Conservation (phyloP, 1,139 yeast species). For the Candida dubliniensis region DNA sequence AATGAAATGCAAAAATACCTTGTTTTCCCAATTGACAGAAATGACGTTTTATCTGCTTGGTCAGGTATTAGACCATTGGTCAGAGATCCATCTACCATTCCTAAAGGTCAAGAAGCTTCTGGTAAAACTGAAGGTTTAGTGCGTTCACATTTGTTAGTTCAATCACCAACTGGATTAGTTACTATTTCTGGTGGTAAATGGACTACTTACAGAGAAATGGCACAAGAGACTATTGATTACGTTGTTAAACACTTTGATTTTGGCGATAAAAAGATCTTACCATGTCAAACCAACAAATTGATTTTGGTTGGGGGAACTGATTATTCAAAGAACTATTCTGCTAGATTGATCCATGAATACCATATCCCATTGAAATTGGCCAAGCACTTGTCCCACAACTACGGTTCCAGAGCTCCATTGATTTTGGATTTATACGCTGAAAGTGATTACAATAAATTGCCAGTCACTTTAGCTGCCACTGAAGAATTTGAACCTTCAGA, state of each 20-base stretch:
- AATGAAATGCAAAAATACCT: constrained; percentile 87
- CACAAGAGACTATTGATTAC: constrained; percentile 86
- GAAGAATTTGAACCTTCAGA: constrained; percentile 36
- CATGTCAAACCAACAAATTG: constrained; percentile 64
- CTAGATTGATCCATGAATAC: constrained; percentile 80
- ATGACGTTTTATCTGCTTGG: constrained; percentile 94
- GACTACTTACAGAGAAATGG: constrained; percentile 99
- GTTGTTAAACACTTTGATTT: constrained; percentile 56
- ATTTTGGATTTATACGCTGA: constrained; percentile 64
- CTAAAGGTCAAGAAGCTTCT: constrained; percentile 44
- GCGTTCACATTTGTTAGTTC: constrained; percentile 80
- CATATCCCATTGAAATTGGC: constrained; percentile 75
- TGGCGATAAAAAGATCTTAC: constrained; percentile 37
- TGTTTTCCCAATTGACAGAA: constrained; percentile 84
- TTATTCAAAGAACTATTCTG: constrained; percentile 65
- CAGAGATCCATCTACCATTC: constrained; percentile 71
- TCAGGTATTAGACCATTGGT: constrained; percentile 95
- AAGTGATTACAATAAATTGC: constrained; percentile 57
- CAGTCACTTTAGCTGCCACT: constrained; percentile 57
- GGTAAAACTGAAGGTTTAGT: constrained; percentile 79
- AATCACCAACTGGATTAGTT: constrained; percentile 65
- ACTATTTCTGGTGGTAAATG: constrained; percentile 97
- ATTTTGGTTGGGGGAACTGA: constrained; percentile 77
- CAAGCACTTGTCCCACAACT: constrained; percentile 78
- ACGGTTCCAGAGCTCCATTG: constrained; percentile 87